These are phyloP conservation scores for Fagopyrum homotropicum DNA, from an alignment of 148 eudicot species.

Conservation along the genomic window DNA sequence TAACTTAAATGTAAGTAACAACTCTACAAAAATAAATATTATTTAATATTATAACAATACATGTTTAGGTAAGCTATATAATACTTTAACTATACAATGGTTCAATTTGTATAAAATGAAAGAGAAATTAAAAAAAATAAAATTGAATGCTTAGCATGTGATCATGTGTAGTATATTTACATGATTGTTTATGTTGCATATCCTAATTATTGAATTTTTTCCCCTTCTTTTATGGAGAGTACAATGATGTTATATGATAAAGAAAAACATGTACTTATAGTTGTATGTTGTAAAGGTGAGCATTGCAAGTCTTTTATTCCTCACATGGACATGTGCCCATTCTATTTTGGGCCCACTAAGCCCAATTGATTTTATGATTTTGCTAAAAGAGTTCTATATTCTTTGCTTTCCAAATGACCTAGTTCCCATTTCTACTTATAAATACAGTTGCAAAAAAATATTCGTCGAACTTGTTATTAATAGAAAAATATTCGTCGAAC, in stretches of 20 bases:
- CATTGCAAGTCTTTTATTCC: slow-evolving; percentile 11
- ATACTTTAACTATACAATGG: neutral
- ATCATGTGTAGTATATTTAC: neutral
- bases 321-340: slow-evolving; percentile 30
- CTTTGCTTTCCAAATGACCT: neutral
- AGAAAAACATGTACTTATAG: neutral
- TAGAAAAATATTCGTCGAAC: no score
- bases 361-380: neutral
- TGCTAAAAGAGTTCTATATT: neutral
- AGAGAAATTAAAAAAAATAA: neutral
- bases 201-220: neutral
- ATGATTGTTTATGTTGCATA: neutral
- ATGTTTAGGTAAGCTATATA: neutral
- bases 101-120: neutral
- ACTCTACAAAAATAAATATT: no score
- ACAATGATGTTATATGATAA: neutral
- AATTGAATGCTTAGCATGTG: neutral
- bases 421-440: no score
- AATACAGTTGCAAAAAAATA: no score
- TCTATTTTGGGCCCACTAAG: slow-evolving; percentile 1
- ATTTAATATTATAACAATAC: no score
- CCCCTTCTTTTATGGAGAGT: neutral
- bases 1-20: no score
- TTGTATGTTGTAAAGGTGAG: neutral
- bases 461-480: no score